Evolutionary conservation across 768 basidiomycete genomes (phyloP), one percentile per base, ranked within the genome.

Genomic region (Cubamyces sp.): DNA sequence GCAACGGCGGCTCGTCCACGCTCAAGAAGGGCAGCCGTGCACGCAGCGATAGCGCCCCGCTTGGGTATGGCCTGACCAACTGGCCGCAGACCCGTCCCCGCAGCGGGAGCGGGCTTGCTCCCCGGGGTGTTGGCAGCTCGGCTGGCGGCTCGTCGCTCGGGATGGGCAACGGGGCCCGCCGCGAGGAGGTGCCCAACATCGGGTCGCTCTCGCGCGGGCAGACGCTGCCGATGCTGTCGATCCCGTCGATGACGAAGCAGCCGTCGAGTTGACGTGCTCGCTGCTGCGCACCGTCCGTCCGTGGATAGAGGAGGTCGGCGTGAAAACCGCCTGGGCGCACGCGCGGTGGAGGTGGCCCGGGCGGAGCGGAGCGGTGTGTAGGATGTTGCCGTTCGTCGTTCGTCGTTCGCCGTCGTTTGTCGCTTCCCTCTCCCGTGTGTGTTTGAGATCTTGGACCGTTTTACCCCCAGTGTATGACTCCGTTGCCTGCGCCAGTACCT

Each of bases 1-100:
- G 25, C 39, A 18, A 14, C 40, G 42, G 26, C n/a, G 45, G 28
- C 59, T 50, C 52, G 54, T 52, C 47, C 53, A 43, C 57, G n/a
- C 65, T 66, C 16, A 68, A 68, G 64, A 72, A 61, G 60, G 68
- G 68, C 54, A 64, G 66, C 40, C 79, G 87, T n/a, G 87, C 87
- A 34, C 74, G 87, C 68, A 88, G 87, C 68, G 87, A 90, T 68
- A 85, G 83, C 34, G 84, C 88, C 18, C 88, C 88, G 41, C 73
- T 90, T 37, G 87, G 87, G 45, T 86, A 86, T 68, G 81, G 69
- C 61, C 65, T 71, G 39, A 57, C 64, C 7, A 76, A 66, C 65
- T 73, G 78, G 77, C 65, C 74, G 37, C 68, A 69, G 57, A 72
- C 71, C 45, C 66, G 76, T 28, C 76, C 76, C 54, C 61, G 76